A percentile compares a stretch with the other conserved stretches of the same genome.
Evolutionary conservation across 140 eudicot species (phyloP).

Genomic region (Oenanthe javanica): DNA sequence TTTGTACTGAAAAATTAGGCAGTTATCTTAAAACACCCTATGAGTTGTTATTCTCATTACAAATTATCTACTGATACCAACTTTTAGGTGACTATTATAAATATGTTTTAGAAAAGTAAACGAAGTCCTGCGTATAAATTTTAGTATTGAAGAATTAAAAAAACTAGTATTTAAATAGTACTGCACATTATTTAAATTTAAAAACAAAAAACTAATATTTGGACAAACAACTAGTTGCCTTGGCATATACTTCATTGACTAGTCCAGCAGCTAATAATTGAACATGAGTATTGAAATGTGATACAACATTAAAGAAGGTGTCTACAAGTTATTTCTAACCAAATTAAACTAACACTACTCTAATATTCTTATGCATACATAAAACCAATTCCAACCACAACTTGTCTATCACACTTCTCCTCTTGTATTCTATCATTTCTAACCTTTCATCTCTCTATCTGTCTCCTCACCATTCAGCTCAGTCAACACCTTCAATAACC

Average conservation of each 20-base stretch:
- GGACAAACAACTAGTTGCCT: not conserved
- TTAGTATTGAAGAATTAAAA: not conserved
- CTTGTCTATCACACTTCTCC: not conserved
- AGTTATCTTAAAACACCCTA: no score
- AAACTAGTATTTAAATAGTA: not conserved
- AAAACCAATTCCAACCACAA: not conserved
- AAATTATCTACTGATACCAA: not conserved
- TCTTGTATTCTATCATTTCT: not conserved
- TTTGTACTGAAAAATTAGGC: no score
- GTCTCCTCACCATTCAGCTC: not conserved
- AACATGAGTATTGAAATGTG: not conserved
- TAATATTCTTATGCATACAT: not conserved
- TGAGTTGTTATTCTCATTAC: not conserved
- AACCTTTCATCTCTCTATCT: not conserved
- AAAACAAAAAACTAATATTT: not conserved
- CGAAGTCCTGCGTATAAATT: not conserved
- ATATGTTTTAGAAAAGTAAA: not conserved
- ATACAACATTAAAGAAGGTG: not conserved
- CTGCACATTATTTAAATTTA: not conserved
- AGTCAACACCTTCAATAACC: not conserved
- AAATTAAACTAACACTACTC: constrained; percentile 1
- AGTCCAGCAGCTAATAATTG: not conserved
- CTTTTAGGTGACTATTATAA: not conserved
- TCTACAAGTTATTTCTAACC: not conserved
- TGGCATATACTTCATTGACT: not conserved